Evolutionary conservation across 192 early-diverging fungal species (phyloP).

Genomic region (Geranomyces variabilis): DNA sequence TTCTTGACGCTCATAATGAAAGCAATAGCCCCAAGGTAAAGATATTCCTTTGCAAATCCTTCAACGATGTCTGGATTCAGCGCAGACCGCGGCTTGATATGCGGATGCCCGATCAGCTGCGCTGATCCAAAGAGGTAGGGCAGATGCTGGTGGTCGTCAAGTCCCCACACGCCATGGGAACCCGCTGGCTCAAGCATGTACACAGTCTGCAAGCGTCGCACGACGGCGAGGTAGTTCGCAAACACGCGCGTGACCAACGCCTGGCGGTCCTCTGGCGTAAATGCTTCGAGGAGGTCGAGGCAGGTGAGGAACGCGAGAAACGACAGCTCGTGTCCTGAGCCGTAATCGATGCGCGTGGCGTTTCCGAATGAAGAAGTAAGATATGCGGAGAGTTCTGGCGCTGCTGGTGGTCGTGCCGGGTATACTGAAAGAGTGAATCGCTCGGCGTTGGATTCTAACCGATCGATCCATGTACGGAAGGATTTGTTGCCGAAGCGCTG

Average conservation of each 20-base stretch:
- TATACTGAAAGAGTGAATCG: conserved; percentile 19
- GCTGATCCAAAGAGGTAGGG: conserved; percentile 93
- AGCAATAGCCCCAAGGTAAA: conserved; percentile 85
- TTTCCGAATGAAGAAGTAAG: conserved; percentile 82
- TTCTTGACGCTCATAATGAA: conserved; percentile 73
- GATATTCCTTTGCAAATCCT: conserved; percentile 69
- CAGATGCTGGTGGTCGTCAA: conserved; percentile 97
- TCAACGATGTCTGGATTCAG: conserved; percentile 62
- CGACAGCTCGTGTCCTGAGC: conserved; percentile 91
- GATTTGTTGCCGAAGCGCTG: conserved; percentile 93
- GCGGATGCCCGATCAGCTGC: conserved; percentile 77
- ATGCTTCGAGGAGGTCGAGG: conserved; percentile 69
- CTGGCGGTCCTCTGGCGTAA: conserved; percentile 65
- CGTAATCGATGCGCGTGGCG: conserved; percentile 91
- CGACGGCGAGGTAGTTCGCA: conserved; percentile 76
- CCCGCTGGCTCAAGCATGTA: conserved; percentile 95
- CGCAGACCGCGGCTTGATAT: conserved; percentile 75
- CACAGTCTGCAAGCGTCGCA: conserved; percentile 75
- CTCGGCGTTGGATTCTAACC: conserved; percentile 45
- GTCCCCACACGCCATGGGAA: conserved; percentile 92
- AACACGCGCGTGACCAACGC: conserved; percentile 78
- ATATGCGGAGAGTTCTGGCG: conserved; percentile 76
- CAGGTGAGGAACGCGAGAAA: conserved; percentile 86
- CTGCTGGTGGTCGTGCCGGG: conserved; percentile 50
- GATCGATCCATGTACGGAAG: conserved; percentile 77